phyloP scores from a whole-genome alignment of 1,284 basidiomycete genomes.

The Lignosus rhinocerotis region DNA sequence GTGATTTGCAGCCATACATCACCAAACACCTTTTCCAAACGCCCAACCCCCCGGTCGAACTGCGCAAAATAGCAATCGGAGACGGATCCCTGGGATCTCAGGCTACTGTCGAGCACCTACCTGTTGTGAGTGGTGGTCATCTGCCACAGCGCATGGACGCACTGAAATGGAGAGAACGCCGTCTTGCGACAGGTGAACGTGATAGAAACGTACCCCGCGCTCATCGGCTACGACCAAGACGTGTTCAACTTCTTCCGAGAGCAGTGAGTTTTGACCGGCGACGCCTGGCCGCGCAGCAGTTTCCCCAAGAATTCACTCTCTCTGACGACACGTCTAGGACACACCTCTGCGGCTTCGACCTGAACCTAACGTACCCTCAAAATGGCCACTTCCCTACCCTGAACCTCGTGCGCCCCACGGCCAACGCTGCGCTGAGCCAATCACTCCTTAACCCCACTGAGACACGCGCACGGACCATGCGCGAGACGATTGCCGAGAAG shows the following conservation, averaged over 20 bases:
- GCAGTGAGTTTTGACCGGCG: slow-evolving; percentile 43
- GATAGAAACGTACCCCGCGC: slow-evolving; percentile 68
- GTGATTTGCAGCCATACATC: slow-evolving; percentile 56
- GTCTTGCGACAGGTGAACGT: slow-evolving; percentile 43
- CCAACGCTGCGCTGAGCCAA: slow-evolving; percentile 6
- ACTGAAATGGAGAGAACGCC: too few relatives aligned
- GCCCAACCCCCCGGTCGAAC: slow-evolving; percentile 59
- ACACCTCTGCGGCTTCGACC: slow-evolving; percentile 49
- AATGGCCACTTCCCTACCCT: slow-evolving; percentile 47
- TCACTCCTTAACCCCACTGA: slow-evolving; percentile 17
- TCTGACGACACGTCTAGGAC: slow-evolving; percentile 8
- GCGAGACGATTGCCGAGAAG: slow-evolving; percentile 13
- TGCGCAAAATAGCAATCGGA: slow-evolving; percentile 66
- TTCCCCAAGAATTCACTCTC: not conserved
- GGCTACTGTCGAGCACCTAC: slow-evolving; percentile 49
- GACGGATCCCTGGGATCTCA: slow-evolving; percentile 60
- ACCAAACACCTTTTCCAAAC: slow-evolving; percentile 62
- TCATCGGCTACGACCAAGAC: slow-evolving; percentile 67
- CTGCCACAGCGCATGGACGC: not conserved
- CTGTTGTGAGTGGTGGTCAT: slow-evolving; percentile 41
- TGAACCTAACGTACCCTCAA: slow-evolving; percentile 73
- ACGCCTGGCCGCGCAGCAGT: not conserved
- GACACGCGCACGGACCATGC: slow-evolving; percentile 9
- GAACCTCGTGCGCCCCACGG: slow-evolving; percentile 14
- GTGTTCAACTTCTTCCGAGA: slow-evolving; percentile 66